Evolutionary conservation across 2,329 filamentous ascomycete genomes (phyloP), one percentile per base, ranked within the genome.

Genomic region (Mycosphaerella sp.): DNA sequence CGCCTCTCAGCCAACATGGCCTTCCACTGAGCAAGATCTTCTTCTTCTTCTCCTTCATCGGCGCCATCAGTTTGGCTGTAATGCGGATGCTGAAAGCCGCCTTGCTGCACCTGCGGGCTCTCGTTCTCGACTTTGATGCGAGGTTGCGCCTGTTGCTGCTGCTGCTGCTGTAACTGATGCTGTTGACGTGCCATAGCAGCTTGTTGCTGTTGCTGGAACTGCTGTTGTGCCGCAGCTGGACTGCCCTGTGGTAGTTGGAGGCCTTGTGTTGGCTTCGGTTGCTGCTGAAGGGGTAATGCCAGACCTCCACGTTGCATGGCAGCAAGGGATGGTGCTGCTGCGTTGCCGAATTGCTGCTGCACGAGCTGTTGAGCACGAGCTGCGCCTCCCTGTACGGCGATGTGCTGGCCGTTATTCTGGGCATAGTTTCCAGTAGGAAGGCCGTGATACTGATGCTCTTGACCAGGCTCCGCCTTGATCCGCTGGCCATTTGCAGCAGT

Each of bases 61-160:
- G 86, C 74, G 48, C 91, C 92, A 67, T 97, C 92, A 11, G 85
- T 85, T 69, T 96, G 87, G 23, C 83, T 72, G 45, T 75, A 75
- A 46, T 74, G 67, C 76, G 79, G 67, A 36, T 71, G 65, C 45
- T 72, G 69, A 36, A 59, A 56, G 7, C 43, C 38, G 21, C 56
- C 58, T 48, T 67, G 66, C 40, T 62, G 55, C 2, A 62, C 42
- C 41, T 65, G 58, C 6, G 62, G 61, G 17, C 59, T 66, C 38
- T 63, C 60, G 38, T 63, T 66, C 57, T 71, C 69, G 7, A 68
- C 58, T 52, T 71, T 71, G 62, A 71, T 65, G 5, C 65, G 66
- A 26, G 69, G 66, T 23, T 69, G 65, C 8, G 62, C 59, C 45
- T 68, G 68, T 51, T 63, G 63, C 49, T 70, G 70, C 49, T 73